These are phyloP conservation scores for Candida dendrica DNA, from an alignment of 805 yeast species.

Conservation along the genomic window DNA sequence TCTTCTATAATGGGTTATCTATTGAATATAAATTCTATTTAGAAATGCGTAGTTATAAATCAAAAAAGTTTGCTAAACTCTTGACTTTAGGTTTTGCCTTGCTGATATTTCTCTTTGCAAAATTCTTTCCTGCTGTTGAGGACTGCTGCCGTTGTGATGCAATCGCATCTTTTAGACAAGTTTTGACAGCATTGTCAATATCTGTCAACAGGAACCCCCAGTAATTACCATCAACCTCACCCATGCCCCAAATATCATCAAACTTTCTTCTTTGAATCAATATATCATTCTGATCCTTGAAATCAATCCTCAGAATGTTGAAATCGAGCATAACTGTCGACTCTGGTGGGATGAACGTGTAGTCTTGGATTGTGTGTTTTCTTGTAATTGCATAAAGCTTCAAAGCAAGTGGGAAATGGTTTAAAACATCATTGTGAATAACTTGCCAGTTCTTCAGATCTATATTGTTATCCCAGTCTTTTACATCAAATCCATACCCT, in stretches of 20 bases:
- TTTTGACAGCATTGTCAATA: not conserved
- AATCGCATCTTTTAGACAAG: not conserved
- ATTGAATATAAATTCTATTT: not conserved
- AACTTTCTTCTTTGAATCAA: slow-evolving; percentile 3
- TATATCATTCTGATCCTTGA: not conserved
- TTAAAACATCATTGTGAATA: slow-evolving; percentile 4
- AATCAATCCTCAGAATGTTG: slow-evolving; percentile 9
- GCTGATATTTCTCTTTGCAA: not conserved
- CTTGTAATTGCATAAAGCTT: slow-evolving; percentile 9
- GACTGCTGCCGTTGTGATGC: not conserved
- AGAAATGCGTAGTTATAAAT: not conserved
- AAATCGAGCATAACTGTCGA: slow-evolving; percentile 12
- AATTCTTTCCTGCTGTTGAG: not conserved
- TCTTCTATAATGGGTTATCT: not conserved
- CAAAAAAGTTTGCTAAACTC: not conserved
- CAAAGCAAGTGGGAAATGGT: slow-evolving; percentile 13
- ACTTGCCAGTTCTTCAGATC: slow-evolving; percentile 13
- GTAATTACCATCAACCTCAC: slow-evolving; percentile 7
- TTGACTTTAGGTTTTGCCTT: not conserved
- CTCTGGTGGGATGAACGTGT: slow-evolving; percentile 1
- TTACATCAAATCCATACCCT: slow-evolving; percentile 6
- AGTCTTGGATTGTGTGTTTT: slow-evolving; percentile 3
- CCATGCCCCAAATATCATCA: slow-evolving; percentile 13
- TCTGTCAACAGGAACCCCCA: slow-evolving; percentile 11
- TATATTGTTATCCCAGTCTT: slow-evolving; percentile 11